Evolutionary conservation across 1,139 yeast species (phyloP), one percentile per base, ranked within the genome.

Genomic region (Kurtzmaniella natalensis): DNA sequence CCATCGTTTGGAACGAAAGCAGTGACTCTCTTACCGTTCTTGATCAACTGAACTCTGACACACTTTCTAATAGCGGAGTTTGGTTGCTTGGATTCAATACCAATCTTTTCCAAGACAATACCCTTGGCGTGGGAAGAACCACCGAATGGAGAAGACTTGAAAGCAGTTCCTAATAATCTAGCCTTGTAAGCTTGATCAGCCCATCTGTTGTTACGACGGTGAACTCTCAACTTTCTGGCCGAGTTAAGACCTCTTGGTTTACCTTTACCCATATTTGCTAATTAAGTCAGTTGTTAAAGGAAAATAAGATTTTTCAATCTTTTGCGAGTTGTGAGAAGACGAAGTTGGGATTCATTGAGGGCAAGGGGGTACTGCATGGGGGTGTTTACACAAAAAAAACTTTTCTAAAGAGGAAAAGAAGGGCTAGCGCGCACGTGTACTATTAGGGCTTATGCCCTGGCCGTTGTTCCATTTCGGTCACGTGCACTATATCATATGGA

Each of bases 1-100:
- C 99, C 99, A 76, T 94, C 99, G 65, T 92, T 92, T 75, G 99
- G 98, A 69, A 94, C 99, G 94, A 94, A 94, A 71, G 99, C 99
- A 64, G 98, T 92, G 59, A 94, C 98, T 80, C 87, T 92, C 86
- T 92, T 92, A 79, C 98, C 98, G 87, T 94, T 94, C 85, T 94
- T 94, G 82, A 92, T 92, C 70, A 94, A 86, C 80, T 92, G 98
- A 51, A 94, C 98, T 82, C 96, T 89, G 72, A 94, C 99, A 85
- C 98, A 94, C 83, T 94, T 94, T 86, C 98, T 92, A 68, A 92
- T 92, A 76, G 98, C 99, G 61, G 98, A 94, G 94, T 94, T 94
- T 76, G 99, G 99, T 81, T 94, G 99, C 80, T 94, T 94, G 72
- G 99, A 94, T 80, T 92, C 98, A 72, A 94, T 83, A 81, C 98